phyloP scores from a whole-genome alignment of 2,329 filamentous ascomycete species.

The Fusarium sp. region DNA sequence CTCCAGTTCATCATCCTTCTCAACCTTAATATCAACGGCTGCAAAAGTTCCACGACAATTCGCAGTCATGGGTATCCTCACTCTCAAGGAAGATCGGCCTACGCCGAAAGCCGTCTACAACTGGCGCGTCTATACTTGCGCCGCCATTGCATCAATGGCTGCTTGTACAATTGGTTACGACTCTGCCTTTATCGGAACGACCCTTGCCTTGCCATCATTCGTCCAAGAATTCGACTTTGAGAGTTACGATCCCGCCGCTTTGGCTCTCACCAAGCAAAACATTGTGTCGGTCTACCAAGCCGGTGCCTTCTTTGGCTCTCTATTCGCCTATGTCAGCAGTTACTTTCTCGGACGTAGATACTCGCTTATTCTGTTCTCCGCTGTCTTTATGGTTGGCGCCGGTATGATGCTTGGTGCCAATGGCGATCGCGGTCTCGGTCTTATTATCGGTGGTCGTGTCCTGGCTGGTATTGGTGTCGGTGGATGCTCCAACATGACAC shows the following conservation, averaged over 20 bases:
- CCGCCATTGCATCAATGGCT: slow-evolving; percentile 65
- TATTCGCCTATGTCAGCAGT: slow-evolving; percentile 73
- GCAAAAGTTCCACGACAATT: neutral
- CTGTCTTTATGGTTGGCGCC: slow-evolving; percentile 76
- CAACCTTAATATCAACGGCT: slow-evolving; percentile 13
- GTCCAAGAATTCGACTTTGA: slow-evolving; percentile 73
- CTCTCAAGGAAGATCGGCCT: slow-evolving; percentile 66
- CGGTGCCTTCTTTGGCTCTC: slow-evolving; percentile 84
- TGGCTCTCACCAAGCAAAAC: slow-evolving; percentile 74
- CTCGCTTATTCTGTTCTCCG: slow-evolving; percentile 69
- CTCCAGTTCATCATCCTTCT: slow-evolving; percentile 23
- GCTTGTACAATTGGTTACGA: slow-evolving; percentile 71
- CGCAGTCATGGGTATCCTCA: slow-evolving; percentile 58
- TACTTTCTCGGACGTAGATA: slow-evolving; percentile 75
- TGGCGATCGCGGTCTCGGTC: slow-evolving; percentile 69
- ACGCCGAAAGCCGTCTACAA: slow-evolving; percentile 69
- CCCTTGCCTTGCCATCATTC: slow-evolving; percentile 77
- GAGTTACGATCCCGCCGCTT: slow-evolving; percentile 57
- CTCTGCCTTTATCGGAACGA: slow-evolving; percentile 82
- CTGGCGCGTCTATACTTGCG: slow-evolving; percentile 68
- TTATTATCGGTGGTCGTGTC: slow-evolving; percentile 71
- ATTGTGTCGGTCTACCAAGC: slow-evolving; percentile 86
- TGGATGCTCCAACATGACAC: slow-evolving; percentile 70
- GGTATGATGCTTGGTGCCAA: slow-evolving; percentile 78
- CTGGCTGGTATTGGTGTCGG: slow-evolving; percentile 73